These are phyloP conservation scores for Agaricus subrufescens DNA, from an alignment of 768 basidiomycete species.

Conservation along the genomic window DNA sequence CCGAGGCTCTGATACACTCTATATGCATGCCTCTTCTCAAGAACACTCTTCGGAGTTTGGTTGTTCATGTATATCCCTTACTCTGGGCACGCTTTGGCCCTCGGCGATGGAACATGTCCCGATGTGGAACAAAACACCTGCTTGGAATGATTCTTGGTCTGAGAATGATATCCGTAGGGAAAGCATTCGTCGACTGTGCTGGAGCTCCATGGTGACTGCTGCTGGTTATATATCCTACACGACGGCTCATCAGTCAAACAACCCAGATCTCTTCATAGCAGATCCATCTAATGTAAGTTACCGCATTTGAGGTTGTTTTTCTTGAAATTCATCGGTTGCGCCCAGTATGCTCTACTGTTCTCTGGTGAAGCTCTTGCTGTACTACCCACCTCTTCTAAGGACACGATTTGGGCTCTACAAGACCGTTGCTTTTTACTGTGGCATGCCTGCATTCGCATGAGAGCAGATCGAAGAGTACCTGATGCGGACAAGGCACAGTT, in stretches of 20 bases:
- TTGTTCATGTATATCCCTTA: slow-evolving; percentile 45
- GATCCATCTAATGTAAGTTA: slow-evolving; percentile 63
- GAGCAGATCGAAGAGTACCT: slow-evolving; percentile 31
- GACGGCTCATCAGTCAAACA: slow-evolving; percentile 34
- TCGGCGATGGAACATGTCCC: slow-evolving; percentile 49
- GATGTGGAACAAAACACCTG: slow-evolving; percentile 60
- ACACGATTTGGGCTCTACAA: slow-evolving; percentile 73
- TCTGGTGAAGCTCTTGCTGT: slow-evolving; percentile 59
- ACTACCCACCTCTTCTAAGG: slow-evolving; percentile 44
- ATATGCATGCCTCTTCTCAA: slow-evolving; percentile 5
- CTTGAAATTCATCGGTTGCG: slow-evolving; percentile 4
- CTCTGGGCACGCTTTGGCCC: slow-evolving; percentile 48
- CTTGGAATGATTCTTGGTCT: slow-evolving; percentile 56
- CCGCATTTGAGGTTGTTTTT: neutral
- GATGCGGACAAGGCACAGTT: slow-evolving; percentile 57
- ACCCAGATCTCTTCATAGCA: slow-evolving; percentile 49
- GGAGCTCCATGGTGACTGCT: slow-evolving; percentile 62
- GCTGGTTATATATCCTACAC: slow-evolving; percentile 63
- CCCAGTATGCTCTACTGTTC: slow-evolving; percentile 68
- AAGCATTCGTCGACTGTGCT: slow-evolving; percentile 66
- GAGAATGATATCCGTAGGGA: slow-evolving; percentile 66
- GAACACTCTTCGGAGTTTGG: slow-evolving; percentile 18
- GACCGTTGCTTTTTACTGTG: slow-evolving; percentile 67
- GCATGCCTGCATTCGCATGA: slow-evolving; percentile 67
- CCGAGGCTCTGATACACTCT: neutral